Conservation (phyloP, 2,329 filamentous ascomycete genomes). For the Cytospora paraplurivora region DNA sequence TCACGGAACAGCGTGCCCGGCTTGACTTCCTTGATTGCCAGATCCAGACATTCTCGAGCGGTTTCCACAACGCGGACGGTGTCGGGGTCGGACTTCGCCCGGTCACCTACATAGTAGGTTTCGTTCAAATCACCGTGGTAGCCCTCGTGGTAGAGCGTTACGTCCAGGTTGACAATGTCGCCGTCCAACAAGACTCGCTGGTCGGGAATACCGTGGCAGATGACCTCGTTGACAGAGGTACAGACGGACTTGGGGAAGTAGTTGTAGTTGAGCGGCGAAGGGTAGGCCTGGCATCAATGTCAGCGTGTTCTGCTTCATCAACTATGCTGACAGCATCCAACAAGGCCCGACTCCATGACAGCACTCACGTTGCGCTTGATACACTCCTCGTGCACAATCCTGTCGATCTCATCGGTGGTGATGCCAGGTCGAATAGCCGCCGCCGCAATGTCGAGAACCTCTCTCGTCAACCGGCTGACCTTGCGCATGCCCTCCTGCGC, state of each 20-base stretch:
- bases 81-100: conserved; percentile 80
- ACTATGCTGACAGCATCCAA: conserved; percentile 54
- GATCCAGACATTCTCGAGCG: conserved; percentile 84
- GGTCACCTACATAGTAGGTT: conserved; percentile 96
- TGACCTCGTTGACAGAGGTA: conserved; percentile 94
- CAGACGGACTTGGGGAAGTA: conserved; percentile 98
- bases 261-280: conserved; percentile 92
- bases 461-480: conserved; percentile 69
- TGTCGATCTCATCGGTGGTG: conserved; percentile 75
- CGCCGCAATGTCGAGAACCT: conserved; percentile 74
- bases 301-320: background rate
- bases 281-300: conserved; percentile 69
- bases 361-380: conserved; percentile 68
- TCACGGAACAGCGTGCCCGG: conserved; percentile 91
- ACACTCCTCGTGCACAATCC: conserved; percentile 75
- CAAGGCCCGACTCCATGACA: background rate
- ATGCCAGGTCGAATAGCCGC: conserved; percentile 69
- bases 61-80: conserved; percentile 89
- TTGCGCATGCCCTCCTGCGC: conserved; percentile 73
- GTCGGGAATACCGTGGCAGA: conserved; percentile 98
- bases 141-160: conserved; percentile 89
- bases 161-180: conserved; percentile 96
- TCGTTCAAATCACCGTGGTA: conserved; percentile 98
- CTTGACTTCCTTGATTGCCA: conserved; percentile 88
- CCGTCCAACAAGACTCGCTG: conserved; percentile 84